Percentiles rank a stretch among this genome's conserved stretches.
Conservation (phyloP, 768 basidiomycete species). For the Suillus bovinus region DNA sequence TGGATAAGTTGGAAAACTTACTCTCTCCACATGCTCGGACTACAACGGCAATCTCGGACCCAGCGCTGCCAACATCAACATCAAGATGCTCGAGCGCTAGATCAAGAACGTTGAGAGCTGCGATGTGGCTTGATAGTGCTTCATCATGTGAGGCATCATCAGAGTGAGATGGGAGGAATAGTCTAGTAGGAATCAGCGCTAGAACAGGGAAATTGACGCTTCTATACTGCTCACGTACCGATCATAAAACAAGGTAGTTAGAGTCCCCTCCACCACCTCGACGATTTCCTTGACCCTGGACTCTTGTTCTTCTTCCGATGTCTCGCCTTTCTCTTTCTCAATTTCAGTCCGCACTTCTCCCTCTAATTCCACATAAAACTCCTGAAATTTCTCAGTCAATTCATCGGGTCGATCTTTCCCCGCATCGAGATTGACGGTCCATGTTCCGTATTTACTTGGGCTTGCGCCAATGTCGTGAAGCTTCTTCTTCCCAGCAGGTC, state of each 20-base stretch:
- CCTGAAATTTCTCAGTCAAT: slow-evolving; percentile 57
- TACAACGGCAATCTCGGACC: slow-evolving; percentile 57
- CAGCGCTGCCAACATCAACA: slow-evolving; percentile 62
- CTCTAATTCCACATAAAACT: slow-evolving; percentile 68
- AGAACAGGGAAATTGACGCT: background rate
- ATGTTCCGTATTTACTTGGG: slow-evolving; percentile 21
- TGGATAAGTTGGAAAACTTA: slow-evolving; percentile 36
- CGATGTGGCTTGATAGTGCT: slow-evolving; percentile 83
- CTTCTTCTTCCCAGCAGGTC: slow-evolving; percentile 33
- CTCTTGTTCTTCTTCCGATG: slow-evolving; percentile 37
- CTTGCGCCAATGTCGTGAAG: slow-evolving; percentile 31
- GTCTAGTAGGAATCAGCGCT: slow-evolving; percentile 37
- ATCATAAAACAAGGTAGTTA: slow-evolving; percentile 83
- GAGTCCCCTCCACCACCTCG: slow-evolving; percentile 69
- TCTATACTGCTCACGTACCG: slow-evolving; percentile 45
- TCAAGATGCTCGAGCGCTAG: slow-evolving; percentile 88
- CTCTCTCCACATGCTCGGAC: slow-evolving; percentile 77
- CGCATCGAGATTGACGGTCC: slow-evolving; percentile 39
- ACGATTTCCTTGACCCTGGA: slow-evolving; percentile 57
- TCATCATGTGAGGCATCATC: slow-evolving; percentile 88
- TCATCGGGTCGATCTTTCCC: slow-evolving; percentile 53
- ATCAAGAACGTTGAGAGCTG: slow-evolving; percentile 90
- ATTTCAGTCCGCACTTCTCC: slow-evolving; percentile 50
- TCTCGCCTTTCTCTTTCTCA: slow-evolving; percentile 19
- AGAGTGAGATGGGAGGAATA: slow-evolving; percentile 76